Percentiles rank a stretch among this genome's conserved stretches.
Conservation (phyloP, 2,329 filamentous ascomycete species). For the Arachnomyces sp. region DNA sequence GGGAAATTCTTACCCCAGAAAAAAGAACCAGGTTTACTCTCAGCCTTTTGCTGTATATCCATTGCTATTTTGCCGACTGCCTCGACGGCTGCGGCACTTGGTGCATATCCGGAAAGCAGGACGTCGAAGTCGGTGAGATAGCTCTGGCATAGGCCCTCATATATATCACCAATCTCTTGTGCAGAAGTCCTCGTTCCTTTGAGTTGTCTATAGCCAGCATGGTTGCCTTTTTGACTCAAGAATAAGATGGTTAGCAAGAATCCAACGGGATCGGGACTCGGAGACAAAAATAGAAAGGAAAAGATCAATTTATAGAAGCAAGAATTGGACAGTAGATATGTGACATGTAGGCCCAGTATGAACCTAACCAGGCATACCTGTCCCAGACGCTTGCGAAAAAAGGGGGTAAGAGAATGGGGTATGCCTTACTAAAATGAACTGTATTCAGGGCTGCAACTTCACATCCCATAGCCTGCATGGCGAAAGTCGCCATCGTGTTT, state of each 20-base stretch:
- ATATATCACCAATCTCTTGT: constrained; percentile 74
- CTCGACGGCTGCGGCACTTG: constrained; percentile 73
- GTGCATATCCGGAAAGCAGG: constrained; percentile 90
- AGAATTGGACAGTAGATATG: constrained; percentile 1
- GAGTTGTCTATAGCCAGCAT: constrained; percentile 84
- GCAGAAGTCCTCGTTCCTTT: constrained; percentile 77
- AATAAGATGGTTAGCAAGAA: not conserved
- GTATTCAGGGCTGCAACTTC: constrained; percentile 93
- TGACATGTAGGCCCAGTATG: constrained; percentile 1
- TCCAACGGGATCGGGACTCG: not conserved
- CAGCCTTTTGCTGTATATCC: constrained; percentile 63
- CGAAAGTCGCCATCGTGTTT: constrained; percentile 93
- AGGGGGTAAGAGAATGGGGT: constrained; percentile 1
- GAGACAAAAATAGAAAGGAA: constrained; percentile 1
- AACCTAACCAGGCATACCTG: not conserved
- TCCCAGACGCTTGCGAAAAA: not conserved
- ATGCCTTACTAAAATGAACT: constrained; percentile 80
- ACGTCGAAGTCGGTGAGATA: constrained; percentile 85
- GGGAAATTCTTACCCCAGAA: constrained; percentile 61
- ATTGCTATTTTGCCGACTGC: constrained; percentile 76
- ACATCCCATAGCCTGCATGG: constrained; percentile 86
- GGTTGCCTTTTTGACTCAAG: constrained; percentile 59
- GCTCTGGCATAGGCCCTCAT: constrained; percentile 72
- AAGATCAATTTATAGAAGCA: not conserved
- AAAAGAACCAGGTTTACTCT: constrained; percentile 61